Evolutionary conservation across 2,329 filamentous ascomycete genomes (phyloP).

Genomic region (Nothophaeocryptopus gaeumannii): DNA sequence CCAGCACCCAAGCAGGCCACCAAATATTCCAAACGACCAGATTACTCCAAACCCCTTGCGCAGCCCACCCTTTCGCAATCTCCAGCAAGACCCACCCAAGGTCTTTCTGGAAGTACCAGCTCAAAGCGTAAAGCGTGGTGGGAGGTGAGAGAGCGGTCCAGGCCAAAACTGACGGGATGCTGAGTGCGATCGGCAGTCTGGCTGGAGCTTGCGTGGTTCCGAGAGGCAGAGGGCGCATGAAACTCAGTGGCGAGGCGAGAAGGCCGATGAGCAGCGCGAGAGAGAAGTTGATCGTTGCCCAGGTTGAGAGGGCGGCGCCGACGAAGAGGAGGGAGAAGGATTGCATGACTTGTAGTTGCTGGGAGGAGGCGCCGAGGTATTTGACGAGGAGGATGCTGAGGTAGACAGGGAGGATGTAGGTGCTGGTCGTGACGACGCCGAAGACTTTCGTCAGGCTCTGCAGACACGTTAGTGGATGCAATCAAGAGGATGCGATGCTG

Average conservation of each 20-base stretch:
- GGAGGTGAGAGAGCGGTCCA: conserved; percentile 25
- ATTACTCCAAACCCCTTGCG: conserved; percentile 34
- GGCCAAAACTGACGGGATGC: conserved; percentile 10
- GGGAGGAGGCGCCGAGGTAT: conserved; percentile 34
- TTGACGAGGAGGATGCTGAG: conserved; percentile 21
- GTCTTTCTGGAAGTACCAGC: conserved; percentile 21
- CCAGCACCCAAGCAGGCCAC: conserved; percentile 36
- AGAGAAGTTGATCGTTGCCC: conserved; percentile 94
- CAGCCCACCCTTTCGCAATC: conserved; percentile 33
- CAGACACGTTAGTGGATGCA: conserved; percentile 2
- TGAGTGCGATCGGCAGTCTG: conserved; percentile 10
- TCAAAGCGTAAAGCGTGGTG: conserved; percentile 21
- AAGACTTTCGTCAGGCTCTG: conserved; percentile 51
- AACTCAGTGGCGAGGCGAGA: conserved; percentile 74
- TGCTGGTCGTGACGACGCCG: conserved; percentile 45
- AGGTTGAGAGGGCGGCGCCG: conserved; percentile 84
- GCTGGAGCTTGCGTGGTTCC: neutral
- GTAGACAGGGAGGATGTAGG: conserved; percentile 33
- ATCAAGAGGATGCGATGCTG: neutral
- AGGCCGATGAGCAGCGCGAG: conserved; percentile 82
- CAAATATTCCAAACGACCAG: conserved; percentile 34
- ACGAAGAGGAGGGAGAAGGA: conserved; percentile 90
- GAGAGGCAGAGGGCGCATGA: conserved; percentile 49
- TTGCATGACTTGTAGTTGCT: conserved; percentile 76
- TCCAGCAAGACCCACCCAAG: conserved; percentile 26